Evolutionary conservation across 129 eudicot species (phyloP).

Genomic region (Pseudognaphalium luteoalbum): DNA sequence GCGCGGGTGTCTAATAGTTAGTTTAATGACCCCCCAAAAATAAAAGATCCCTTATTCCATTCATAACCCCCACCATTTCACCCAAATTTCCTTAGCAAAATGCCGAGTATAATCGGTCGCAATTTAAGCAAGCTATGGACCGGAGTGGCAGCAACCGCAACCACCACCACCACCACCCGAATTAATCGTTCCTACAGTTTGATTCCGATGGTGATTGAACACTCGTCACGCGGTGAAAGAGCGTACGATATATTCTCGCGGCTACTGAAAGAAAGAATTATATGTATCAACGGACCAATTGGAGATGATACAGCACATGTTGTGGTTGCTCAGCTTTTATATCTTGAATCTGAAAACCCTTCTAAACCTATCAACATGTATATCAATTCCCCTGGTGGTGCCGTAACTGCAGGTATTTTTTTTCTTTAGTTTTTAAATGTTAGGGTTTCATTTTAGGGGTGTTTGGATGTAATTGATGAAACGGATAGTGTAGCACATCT

Average conservation of each 20-base stretch:
- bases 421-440: background rate
- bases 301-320: slow-evolving; percentile 84
- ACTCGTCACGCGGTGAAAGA: slow-evolving; percentile 85
- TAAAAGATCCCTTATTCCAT: background rate
- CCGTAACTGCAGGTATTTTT: slow-evolving; percentile 73
- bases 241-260: slow-evolving; percentile 97
- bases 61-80: slow-evolving; percentile 12
- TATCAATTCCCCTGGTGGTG: slow-evolving; percentile 93
- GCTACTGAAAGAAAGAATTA: slow-evolving; percentile 74
- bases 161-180: slow-evolving; percentile 2
- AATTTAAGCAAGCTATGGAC: slow-evolving; percentile 36
- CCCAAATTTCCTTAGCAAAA: slow-evolving; percentile 14
- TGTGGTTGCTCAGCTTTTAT: slow-evolving; percentile 94
- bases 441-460: background rate
- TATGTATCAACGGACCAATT: slow-evolving; percentile 85
- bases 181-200: slow-evolving; percentile 48
- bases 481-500: no score
- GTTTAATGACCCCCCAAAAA: background rate
- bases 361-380: slow-evolving; percentile 88
- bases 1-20: no score
- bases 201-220: slow-evolving; percentile 94
- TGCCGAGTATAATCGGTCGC: slow-evolving; percentile 35
- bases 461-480: background rate
- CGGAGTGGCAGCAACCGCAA: background rate
- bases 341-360: slow-evolving; percentile 89